Base-by-base conservation (phyloP, 2,329 filamentous ascomycete genomes). In the Knufia fluminis region DNA sequence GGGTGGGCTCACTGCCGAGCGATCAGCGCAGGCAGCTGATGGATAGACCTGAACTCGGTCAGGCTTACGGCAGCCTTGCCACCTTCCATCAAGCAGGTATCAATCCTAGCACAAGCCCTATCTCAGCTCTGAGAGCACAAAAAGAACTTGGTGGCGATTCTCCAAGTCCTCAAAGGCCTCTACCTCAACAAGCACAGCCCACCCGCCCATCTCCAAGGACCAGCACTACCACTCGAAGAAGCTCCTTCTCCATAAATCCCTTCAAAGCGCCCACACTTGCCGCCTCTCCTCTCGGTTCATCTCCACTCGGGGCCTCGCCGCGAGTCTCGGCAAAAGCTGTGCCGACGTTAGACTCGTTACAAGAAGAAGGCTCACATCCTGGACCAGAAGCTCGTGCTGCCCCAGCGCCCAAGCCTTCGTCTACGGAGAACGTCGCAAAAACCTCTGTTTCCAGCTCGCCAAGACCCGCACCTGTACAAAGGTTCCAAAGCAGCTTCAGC, bases 221-320 rank as follows among this genome's bases (percentile, higher is more conserved):
- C 6, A 66, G 71, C 12, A 61, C 67, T 19, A 69, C 76, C 42
- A 75, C 75, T 47, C 78, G 89, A 59, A 80, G 88, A 47, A 83
- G 86, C 4, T 96, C 88, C 0, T 79, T 95, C 19, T 94, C 87
- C 0, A 95, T 96, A 60, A 87, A 94, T 59, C 90, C 91, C 0
- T 98, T 98, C 72, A 98, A 98, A 67, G 87, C 90, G 12, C 91
- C 91, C 9, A 94, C 91, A 1, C 73, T 97, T n/a, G 94, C 90
- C 1, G 88, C 86, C 3, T 96, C 90, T 3, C 91, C 90, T 16
- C 73, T 76, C n/a, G 68, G 71, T 3, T 69, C 73, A 35, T 68
- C 75, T 35, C 65, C 68, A 4, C 52, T 70, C 10, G 71, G 72
- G n/a, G 68, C 70, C 4, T 80, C 76, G 6, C 77, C 77, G 24